A percentile compares a stretch with the other conserved stretches of the same genome.
Evolutionary conservation across 1,284 basidiomycete species (phyloP).

Genomic region (Apiotrichum veenhuisii): DNA sequence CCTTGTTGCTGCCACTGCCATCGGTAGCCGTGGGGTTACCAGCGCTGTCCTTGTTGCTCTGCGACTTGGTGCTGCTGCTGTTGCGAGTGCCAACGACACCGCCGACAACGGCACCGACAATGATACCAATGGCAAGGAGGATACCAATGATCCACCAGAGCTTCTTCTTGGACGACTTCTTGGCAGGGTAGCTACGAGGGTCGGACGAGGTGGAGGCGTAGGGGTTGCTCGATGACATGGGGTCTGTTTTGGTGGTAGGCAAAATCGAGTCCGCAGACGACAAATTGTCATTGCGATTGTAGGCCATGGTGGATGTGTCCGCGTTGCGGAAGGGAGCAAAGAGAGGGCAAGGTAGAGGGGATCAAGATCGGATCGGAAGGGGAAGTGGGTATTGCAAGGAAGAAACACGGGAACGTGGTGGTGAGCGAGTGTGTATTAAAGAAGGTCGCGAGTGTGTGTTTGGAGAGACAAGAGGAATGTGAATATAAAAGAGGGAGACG

Average conservation of each 20-base stretch:
- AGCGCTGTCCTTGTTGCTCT: conserved; percentile 49
- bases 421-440: not conserved
- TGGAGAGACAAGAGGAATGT: not conserved
- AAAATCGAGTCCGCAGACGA: conserved; percentile 11
- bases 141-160: conserved; percentile 41
- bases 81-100: conserved; percentile 64
- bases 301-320: not conserved
- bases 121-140: conserved; percentile 59
- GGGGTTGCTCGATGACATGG: conserved; percentile 42
- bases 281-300: not conserved
- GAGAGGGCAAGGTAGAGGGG: not conserved
- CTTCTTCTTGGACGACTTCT: conserved; percentile 46
- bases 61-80: conserved; percentile 33
- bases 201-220: conserved; percentile 31
- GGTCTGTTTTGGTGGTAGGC: conserved; percentile 30
- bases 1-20: not conserved
- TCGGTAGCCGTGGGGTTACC: conserved; percentile 27
- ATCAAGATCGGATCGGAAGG: not conserved
- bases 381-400: not conserved
- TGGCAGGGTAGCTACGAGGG: conserved; percentile 18
- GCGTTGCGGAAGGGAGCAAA: not conserved
- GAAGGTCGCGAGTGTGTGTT: not conserved
- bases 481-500: no score
- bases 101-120: conserved; percentile 72
- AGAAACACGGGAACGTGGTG: not conserved